Conservation (phyloP, 768 basidiomycete genomes). For the Phlebiopsis gigantea region DNA sequence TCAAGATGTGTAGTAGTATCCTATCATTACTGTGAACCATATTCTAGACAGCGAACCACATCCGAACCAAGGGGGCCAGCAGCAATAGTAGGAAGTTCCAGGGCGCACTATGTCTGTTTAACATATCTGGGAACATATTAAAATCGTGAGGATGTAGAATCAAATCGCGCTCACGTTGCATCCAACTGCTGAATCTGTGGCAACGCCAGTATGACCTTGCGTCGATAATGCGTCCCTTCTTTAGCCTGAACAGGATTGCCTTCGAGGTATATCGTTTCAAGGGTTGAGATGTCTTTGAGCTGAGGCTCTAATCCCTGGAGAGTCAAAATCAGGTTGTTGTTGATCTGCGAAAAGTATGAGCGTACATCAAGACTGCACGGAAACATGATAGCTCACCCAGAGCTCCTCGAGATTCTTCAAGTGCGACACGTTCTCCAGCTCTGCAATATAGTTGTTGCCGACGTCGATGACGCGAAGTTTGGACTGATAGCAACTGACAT, state of each 20-base stretch:
- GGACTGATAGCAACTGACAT: constrained; percentile 25
- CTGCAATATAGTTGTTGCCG: constrained; percentile 76
- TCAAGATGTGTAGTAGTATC: neutral
- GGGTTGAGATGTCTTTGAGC: constrained; percentile 49
- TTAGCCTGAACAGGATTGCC: constrained; percentile 85
- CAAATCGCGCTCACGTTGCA: constrained; percentile 68
- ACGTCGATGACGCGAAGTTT: constrained; percentile 85
- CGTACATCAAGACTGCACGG: neutral
- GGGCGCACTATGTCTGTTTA: constrained; percentile 10
- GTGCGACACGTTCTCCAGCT: constrained; percentile 80
- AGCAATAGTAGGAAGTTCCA: too few relatives aligned
- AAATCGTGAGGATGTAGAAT: neutral
- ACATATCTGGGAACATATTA: constrained; percentile 16
- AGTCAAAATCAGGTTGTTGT: constrained; percentile 77
- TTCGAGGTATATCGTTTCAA: constrained; percentile 92
- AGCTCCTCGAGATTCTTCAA: constrained; percentile 79
- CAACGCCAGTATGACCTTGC: constrained; percentile 84
- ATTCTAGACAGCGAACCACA: neutral
- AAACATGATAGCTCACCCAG: constrained; percentile 61
- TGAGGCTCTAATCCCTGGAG: constrained; percentile 64
- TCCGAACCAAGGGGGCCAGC: neutral
- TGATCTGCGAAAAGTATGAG: constrained; percentile 50
- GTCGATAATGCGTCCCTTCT: constrained; percentile 74
- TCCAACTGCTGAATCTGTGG: constrained; percentile 93
- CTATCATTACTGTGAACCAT: neutral